phyloP scores from a whole-genome alignment of 2,329 filamentous ascomycete genomes.

The Leptodontidium sp. region DNA sequence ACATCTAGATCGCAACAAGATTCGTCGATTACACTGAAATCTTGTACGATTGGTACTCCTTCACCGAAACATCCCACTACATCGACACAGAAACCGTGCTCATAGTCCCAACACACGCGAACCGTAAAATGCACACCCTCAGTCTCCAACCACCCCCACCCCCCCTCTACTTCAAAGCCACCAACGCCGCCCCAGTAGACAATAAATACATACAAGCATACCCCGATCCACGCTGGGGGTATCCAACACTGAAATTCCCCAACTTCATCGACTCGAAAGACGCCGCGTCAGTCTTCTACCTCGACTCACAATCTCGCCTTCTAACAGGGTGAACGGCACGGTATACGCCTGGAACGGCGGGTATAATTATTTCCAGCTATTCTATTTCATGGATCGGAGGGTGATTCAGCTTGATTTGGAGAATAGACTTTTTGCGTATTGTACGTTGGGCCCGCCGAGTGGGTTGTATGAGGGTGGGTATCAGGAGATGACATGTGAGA shows the following conservation, averaged over 20 bases:
- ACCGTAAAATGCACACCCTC: slow-evolving; percentile 21
- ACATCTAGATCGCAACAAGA: background rate
- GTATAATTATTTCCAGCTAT: slow-evolving; percentile 15
- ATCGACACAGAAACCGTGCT: background rate
- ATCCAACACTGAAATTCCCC: slow-evolving; percentile 1
- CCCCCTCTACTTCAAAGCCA: slow-evolving; percentile 18
- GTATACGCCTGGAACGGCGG: slow-evolving; percentile 10
- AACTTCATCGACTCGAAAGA: slow-evolving; percentile 2
- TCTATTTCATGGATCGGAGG: slow-evolving; percentile 11
- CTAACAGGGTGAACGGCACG: slow-evolving; percentile 5
- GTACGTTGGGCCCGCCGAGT: slow-evolving; percentile 10
- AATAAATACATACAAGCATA: slow-evolving; percentile 21
- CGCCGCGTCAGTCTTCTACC: slow-evolving; percentile 15
- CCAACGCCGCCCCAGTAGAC: slow-evolving; percentile 11
- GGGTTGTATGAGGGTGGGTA: slow-evolving; percentile 4
- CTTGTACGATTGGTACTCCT: background rate
- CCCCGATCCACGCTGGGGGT: background rate
- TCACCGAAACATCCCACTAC: slow-evolving; percentile 11
- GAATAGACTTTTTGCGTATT: slow-evolving; percentile 6
- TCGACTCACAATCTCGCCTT: slow-evolving; percentile 15
- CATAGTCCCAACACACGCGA: background rate
- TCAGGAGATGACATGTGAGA: slow-evolving; percentile 8
- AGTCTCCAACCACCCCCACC: slow-evolving; percentile 16
- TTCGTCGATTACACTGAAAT: slow-evolving; percentile 11
- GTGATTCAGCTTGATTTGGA: background rate